Evolutionary conservation across 352 stramenopile species (phyloP).

Genomic region (Phytophthora pisi): DNA sequence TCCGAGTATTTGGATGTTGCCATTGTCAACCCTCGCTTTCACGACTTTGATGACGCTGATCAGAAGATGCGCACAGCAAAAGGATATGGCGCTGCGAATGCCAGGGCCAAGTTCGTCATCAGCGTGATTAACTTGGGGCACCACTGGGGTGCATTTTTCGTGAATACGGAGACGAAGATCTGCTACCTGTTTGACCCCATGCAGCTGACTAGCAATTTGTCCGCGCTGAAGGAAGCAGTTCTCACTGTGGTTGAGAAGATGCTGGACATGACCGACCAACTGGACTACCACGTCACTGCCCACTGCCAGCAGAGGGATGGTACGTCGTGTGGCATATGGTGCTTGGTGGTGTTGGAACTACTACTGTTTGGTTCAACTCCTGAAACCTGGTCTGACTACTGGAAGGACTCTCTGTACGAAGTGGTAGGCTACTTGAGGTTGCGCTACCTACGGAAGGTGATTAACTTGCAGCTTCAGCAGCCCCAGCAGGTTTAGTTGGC

Average conservation of each 20-base stretch:
- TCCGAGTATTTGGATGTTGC: not conserved
- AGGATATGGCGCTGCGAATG: not conserved
- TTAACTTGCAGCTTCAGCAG: constrained; percentile 3
- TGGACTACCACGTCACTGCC: constrained; percentile 2
- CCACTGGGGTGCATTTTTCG: constrained; percentile 6
- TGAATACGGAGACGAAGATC: not conserved
- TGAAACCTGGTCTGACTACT: constrained; percentile 9
- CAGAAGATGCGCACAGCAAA: not conserved
- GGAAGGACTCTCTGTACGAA: constrained; percentile 10
- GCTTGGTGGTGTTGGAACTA: constrained; percentile 12
- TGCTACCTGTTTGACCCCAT: constrained; percentile 7
- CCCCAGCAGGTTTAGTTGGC: too few relatives aligned
- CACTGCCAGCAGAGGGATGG: constrained; percentile 9
- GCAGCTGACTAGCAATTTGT: not conserved
- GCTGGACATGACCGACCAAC: constrained; percentile 10
- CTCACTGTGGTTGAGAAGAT: not conserved
- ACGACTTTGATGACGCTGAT: constrained; percentile 3
- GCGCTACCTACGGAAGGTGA: constrained; percentile 10
- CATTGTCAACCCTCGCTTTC: constrained; percentile 1
- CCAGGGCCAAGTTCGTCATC: not conserved
- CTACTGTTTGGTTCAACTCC: constrained; percentile 13
- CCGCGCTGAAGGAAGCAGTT: constrained; percentile 1
- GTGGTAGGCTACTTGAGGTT: constrained; percentile 3
- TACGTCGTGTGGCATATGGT: constrained; percentile 6
- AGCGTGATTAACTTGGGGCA: constrained; percentile 4